Percentiles rank a stretch among this genome's conserved stretches.
phyloP scores from a whole-genome alignment of 306 rosid genomes.

The Trifolium pratense region DNA sequence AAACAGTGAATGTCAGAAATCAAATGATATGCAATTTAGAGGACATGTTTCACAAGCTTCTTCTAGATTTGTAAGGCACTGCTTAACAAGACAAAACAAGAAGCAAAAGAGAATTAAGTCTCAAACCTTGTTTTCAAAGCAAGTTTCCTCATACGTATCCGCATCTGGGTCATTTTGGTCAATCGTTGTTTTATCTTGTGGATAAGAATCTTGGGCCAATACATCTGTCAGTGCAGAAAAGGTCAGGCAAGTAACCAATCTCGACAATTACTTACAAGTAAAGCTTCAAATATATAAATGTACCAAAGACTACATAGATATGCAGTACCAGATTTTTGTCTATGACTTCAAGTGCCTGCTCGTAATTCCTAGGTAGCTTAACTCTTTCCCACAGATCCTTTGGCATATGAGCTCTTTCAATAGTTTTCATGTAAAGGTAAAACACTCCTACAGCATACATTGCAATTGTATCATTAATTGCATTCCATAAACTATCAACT shows the following conservation, averaged over 20 bases:
- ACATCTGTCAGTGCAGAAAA: conserved; percentile 62
- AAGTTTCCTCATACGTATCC: conserved; percentile 95
- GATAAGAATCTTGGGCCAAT: conserved; percentile 91
- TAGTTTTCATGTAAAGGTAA: conserved; percentile 93
- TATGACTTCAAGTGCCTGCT: conserved; percentile 80
- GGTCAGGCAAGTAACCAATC: conserved; percentile 27
- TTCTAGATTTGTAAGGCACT: conserved; percentile 12
- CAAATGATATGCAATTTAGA: conserved; percentile 24
- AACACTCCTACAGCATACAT: conserved; percentile 73
- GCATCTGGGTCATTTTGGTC: conserved; percentile 95
- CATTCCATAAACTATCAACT: conserved; percentile 9
- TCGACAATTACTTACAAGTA: conserved; percentile 22
- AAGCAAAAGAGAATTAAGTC: conserved; percentile 24
- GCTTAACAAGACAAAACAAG: conserved; percentile 11
- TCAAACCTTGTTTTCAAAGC: conserved; percentile 80
- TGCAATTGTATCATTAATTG: conserved; percentile 23
- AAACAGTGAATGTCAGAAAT: not conserved
- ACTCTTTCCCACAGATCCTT: conserved; percentile 92
- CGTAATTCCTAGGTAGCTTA: conserved; percentile 88
- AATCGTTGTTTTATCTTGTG: conserved; percentile 91
- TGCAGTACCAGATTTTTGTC: conserved; percentile 82
- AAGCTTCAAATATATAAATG: conserved; percentile 1
- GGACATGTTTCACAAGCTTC: conserved; percentile 1
- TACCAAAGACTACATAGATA: not conserved
- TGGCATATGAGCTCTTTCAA: conserved; percentile 95